phyloP scores from a whole-genome alignment of 2,329 filamentous ascomycete genomes.

The Aquanectria penicillioides region DNA sequence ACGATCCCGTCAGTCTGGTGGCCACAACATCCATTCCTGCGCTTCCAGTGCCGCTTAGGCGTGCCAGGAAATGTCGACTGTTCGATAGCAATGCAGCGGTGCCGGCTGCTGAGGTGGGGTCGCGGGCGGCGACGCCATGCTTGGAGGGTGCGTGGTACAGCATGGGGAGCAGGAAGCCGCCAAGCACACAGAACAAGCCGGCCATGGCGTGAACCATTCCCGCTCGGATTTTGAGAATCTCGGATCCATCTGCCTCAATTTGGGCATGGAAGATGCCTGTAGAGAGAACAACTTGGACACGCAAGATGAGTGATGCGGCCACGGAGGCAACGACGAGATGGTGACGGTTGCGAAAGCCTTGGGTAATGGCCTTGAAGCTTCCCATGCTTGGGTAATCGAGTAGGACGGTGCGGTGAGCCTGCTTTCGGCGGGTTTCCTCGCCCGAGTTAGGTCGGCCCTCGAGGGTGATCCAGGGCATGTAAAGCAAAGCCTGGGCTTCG shows the following conservation, averaged over 20 bases:
- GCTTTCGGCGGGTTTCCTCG: slow-evolving; percentile 41
- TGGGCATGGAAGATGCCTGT: slow-evolving; percentile 40
- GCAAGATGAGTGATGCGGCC: slow-evolving; percentile 35
- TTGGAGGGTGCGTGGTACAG: slow-evolving; percentile 40
- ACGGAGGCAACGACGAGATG: slow-evolving; percentile 40
- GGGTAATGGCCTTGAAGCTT: slow-evolving; percentile 33
- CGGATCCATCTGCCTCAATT: slow-evolving; percentile 31
- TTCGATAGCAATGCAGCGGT: slow-evolving; percentile 38
- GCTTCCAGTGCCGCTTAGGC: slow-evolving; percentile 37
- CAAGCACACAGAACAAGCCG: slow-evolving; percentile 35
- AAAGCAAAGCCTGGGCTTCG: slow-evolving; percentile 41
- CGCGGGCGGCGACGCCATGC: slow-evolving; percentile 40
- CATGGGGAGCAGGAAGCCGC: slow-evolving; percentile 35
- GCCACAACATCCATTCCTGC: slow-evolving; percentile 35
- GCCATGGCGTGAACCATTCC: slow-evolving; percentile 38
- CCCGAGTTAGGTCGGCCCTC: slow-evolving; percentile 35
- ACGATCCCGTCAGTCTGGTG: slow-evolving; percentile 38
- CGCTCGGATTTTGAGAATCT: slow-evolving; percentile 28
- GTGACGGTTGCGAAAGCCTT: slow-evolving; percentile 36
- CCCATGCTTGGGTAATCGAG: slow-evolving; percentile 40
- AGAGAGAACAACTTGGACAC: slow-evolving; percentile 40
- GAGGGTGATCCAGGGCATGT: slow-evolving; percentile 44
- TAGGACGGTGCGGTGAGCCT: slow-evolving; percentile 40
- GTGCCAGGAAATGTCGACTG: slow-evolving; percentile 37
- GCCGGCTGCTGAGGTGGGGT: slow-evolving; percentile 41